A percentile compares a stretch with the other conserved stretches of the same genome.
Evolutionary conservation across 176 grass and related monocot species (phyloP).

Genomic region (Aechmea fasciata): DNA sequence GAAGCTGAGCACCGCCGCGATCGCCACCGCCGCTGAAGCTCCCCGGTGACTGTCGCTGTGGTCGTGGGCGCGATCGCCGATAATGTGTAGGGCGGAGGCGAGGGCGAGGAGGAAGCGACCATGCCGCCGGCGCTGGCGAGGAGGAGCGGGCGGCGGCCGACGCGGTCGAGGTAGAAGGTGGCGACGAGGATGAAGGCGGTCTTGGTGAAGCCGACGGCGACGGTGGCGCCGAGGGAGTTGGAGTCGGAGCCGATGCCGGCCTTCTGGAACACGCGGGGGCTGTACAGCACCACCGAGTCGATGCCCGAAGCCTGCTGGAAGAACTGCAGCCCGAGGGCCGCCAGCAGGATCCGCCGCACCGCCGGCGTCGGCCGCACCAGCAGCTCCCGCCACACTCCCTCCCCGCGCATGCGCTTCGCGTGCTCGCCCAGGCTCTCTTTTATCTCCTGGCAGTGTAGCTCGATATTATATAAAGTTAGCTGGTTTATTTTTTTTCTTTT

Average conservation of each 20-base stretch:
- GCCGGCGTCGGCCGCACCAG: constrained; percentile 44
- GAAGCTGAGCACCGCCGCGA: constrained; percentile 43
- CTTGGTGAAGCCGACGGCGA: constrained; percentile 65
- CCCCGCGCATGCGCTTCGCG: constrained; percentile 14
- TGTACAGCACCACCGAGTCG: constrained; percentile 73
- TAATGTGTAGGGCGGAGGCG: constrained; percentile 32
- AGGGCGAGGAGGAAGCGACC: constrained; percentile 50
- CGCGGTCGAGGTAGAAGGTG: constrained; percentile 65
- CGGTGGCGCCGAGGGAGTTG: constrained; percentile 34
- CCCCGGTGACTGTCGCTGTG: constrained; percentile 2
- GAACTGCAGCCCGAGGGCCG: constrained; percentile 66
- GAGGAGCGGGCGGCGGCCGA: constrained; percentile 68
- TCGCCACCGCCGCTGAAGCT: constrained; percentile 31
- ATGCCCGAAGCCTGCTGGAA: constrained; percentile 79
- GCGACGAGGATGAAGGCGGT: constrained; percentile 60
- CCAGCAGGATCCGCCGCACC: constrained; percentile 53
- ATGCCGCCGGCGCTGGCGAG: constrained; percentile 62
- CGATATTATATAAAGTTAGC: no score
- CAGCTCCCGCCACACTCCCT: constrained; percentile 65
- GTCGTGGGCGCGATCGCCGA: constrained; percentile 10
- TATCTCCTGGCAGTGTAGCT: not conserved
- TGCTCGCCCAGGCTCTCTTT: constrained; percentile 7
- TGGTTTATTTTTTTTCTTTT: no score
- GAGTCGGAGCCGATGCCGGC: constrained; percentile 32
- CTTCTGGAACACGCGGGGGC: constrained; percentile 51